Evolutionary conservation across 805 yeast species (phyloP), one percentile per base, ranked within the genome.

Genomic region (Cyberlindnera euphorbiae): DNA sequence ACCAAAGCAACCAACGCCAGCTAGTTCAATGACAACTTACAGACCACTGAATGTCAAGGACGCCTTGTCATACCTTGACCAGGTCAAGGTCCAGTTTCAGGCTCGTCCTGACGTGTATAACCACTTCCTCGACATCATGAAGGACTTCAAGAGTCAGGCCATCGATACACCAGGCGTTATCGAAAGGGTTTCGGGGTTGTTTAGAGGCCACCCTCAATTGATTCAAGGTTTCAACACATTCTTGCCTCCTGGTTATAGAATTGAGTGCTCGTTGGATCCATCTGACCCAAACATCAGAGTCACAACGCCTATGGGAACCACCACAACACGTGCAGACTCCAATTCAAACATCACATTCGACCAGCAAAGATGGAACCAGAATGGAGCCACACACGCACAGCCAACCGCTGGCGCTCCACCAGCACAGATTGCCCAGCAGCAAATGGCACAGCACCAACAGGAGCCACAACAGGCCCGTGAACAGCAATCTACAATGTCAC

Each of bases 161-260:
- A 89, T 93, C 52, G 97, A 93, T 59, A 93, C 99, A 0, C 98
- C 97, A 0, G 99, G 97, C 24, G 99, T 93, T 19, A 93, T 93
- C 56, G 96, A 90, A 59, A 71, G 98, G 40, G 98, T 93, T 1
- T 86, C 96, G 0, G 74, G 83, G 2, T 66, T 93, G 38, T 93
- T 93, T 60, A 76, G 89, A 45, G 97, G 97, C 11, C 96, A 88
- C 60, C 96, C 96, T 2, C 77, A 82, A 44, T 70, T 93, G 53
- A 90, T 93, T 45, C 97, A 93, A 62, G 98, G 99, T 0, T 94
- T 93, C 63, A 93, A 93, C 64, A 90, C 99, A 2, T 93, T 93
- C 58, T 69, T 93, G 48, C 99, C 99, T 1, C 96, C 95, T 16
- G 99, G 98, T 3, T 93, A 88, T 63, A 70, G 84, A 46, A 89